Conservation (phyloP, 768 basidiomycete species). For the Dacryopinax spathularia region DNA sequence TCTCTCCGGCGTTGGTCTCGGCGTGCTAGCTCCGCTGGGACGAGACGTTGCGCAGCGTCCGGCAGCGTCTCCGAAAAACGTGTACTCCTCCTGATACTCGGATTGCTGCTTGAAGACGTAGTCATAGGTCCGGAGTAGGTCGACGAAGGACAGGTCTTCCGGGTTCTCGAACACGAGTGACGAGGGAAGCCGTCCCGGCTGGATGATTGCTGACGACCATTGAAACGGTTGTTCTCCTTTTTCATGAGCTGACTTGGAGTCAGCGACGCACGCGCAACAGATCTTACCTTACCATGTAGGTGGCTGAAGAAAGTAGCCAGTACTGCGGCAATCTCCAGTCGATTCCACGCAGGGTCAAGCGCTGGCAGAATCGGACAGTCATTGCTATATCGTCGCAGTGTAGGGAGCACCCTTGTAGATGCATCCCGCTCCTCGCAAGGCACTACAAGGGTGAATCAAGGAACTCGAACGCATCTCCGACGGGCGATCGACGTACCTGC, state of each 20-base stretch:
- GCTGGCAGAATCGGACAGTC: not conserved
- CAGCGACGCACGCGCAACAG: not conserved
- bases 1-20: too few species aligned
- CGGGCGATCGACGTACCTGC: not conserved
- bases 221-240: not conserved
- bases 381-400: not conserved
- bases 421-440: not conserved
- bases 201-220: not conserved
- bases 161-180: not conserved
- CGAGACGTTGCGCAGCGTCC: too few species aligned
- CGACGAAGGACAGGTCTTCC: not conserved
- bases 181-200: not conserved
- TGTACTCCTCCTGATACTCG: not conserved
- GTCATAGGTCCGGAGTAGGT: not conserved
- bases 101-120: not conserved
- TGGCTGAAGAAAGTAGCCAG: not conserved
- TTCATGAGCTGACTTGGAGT: not conserved
- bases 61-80: too few species aligned
- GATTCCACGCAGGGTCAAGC: not conserved
- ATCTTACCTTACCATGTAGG: not conserved
- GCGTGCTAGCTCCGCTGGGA: too few species aligned
- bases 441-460: not conserved
- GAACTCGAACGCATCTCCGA: not conserved
- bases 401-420: not conserved
- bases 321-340: not conserved